phyloP scores from a whole-genome alignment of 306 rosid genomes.

The Boehmeria nivea region DNA sequence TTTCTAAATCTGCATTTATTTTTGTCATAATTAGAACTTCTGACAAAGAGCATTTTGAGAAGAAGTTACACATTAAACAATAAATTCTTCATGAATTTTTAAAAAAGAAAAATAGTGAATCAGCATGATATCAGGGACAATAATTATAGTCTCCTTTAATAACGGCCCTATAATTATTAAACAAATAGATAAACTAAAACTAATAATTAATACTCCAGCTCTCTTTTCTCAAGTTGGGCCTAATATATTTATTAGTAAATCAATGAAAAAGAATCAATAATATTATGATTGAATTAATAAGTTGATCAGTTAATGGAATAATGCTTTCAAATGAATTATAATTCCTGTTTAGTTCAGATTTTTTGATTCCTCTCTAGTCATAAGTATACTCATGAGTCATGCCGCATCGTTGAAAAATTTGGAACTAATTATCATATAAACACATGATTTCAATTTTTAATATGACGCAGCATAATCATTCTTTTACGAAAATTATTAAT shows the following conservation, averaged over 20 bases:
- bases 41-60: conserved; percentile 8
- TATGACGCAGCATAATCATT: too few species aligned
- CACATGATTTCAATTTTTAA: too few species aligned
- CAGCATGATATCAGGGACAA: conserved; percentile 23
- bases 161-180: conserved; percentile 12
- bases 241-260: background rate
- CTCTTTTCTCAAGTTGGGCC: conserved; percentile 3
- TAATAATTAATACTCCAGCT: conserved; percentile 12
- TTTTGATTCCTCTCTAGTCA: too few species aligned
- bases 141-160: conserved; percentile 9
- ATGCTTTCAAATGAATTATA: too few species aligned
- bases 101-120: conserved; percentile 16
- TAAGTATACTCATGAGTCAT: too few species aligned
- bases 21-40: background rate
- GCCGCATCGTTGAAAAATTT: too few species aligned
- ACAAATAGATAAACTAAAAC: conserved; percentile 2
- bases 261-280: conserved; percentile 11
- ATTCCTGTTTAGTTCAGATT: background rate
- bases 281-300: conserved; percentile 7
- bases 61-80: conserved; percentile 2
- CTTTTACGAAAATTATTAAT: too few species aligned
- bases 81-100: too few species aligned
- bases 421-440: too few species aligned
- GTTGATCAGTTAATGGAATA: conserved; percentile 6
- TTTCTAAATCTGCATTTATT: conserved; percentile 1